Percentiles rank a stretch among this genome's conserved stretches.
Evolutionary conservation across 176 grass and related monocot genomes (phyloP).

Genomic region (Triticum aestivum): IWGSC_CS_RefSeq_v2.1 NC_057796.1:318928441-318928940

Average conservation of each 20-base stretch:
- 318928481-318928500: conserved; percentile 74
- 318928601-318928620: not conserved
- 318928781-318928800: conserved; percentile 80
- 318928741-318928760: conserved; percentile 71
- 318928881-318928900: not conserved
- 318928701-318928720: conserved; percentile 39
- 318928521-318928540: conserved; percentile 62
- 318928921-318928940: not conserved
- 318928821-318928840: not conserved
- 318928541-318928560: not conserved
- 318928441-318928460: conserved; percentile 93
- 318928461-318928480: conserved; percentile 90
- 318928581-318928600: conserved; percentile 5
- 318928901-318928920: not conserved
- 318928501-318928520: conserved; percentile 91
- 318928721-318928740: conserved; percentile 89
- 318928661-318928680: conserved; percentile 6
- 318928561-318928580: not conserved
- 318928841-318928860: conserved; percentile 10
- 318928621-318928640: not conserved
- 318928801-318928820: conserved; percentile 21
- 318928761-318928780: conserved; percentile 74
- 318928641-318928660: not conserved
- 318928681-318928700: not conserved
- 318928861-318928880: not conserved